Base-by-base conservation (phyloP, 129 eudicot species). In the Tagetes erecta region DNA sequence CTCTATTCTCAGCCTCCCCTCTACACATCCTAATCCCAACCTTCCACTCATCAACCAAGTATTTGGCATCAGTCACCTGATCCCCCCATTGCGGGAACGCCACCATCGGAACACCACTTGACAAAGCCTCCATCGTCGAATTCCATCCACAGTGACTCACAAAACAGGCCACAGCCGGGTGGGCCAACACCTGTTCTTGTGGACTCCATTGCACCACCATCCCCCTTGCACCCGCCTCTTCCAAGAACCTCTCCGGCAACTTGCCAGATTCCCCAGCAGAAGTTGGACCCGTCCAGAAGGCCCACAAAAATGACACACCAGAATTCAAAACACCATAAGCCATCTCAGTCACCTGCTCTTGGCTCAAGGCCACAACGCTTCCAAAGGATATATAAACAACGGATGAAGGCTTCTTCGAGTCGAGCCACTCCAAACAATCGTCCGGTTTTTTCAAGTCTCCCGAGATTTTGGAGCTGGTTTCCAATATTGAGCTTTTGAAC, bases 71-170 rank as follows among this genome's bases (percentile, higher is more conserved):
- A 11, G 96, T 93, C 59, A 90, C 96, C 49, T 93, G 98, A 77
- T 93, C 98, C 1, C 98, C 98, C 96, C 96, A 93, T 1, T 68
- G 92, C 0, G 98, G 98, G 46, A 90, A 93, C 1, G 95, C 87
- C 68, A 90, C 80, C 72, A 93, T 84, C 1, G 98, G 98, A 12
- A 93, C 91, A 36, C 98, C 95, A 13, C 81, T 79, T 0, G 96
- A 72, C 33, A 93, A 41, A 3, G 87, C 90, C 74, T 93, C 98
- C 82, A 93, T 62, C 1, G 92, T 70, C 0, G 98, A 93, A 78
- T 92, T 92, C 98, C 98, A 92, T 4, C 98, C 98, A 50, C 98
- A 92, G 41, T 87, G 98, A 3, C 86, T 87, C 52, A 89, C 69
- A 7, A 90, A 90, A 67, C 92, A 93, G 1, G 96, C 85, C 27